phyloP scores from a whole-genome alignment of 176 grass and related monocot genomes.

The Oryza longistaminata region DNA sequence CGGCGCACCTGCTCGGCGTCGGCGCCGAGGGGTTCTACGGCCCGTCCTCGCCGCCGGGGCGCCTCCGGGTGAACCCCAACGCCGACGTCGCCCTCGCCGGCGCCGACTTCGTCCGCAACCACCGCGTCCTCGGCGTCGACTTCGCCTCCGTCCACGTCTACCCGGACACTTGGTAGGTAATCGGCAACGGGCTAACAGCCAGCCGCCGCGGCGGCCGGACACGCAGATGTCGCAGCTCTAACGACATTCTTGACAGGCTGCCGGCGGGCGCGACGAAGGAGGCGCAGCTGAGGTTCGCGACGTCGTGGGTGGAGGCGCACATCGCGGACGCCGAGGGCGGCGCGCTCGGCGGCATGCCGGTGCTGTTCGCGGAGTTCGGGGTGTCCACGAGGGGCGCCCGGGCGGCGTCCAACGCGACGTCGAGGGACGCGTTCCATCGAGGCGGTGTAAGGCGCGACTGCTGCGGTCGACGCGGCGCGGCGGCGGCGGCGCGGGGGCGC shows the following conservation, averaged over 20 bases:
- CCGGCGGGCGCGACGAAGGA: constrained; percentile 33
- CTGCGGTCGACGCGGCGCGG: constrained; percentile 49
- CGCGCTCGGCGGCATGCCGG: constrained; percentile 49
- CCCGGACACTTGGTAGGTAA: constrained; percentile 65
- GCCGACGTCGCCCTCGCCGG: constrained; percentile 45
- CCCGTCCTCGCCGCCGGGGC: constrained; percentile 40
- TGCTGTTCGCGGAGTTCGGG: constrained; percentile 70
- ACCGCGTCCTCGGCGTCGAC: constrained; percentile 59
- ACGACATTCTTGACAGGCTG: constrained; percentile 24
- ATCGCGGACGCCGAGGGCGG: constrained; percentile 50
- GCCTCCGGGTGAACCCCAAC: constrained; percentile 54
- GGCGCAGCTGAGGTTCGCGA: constrained; percentile 40
- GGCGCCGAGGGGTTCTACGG: constrained; percentile 75
- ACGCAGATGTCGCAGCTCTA: too few relatives aligned
- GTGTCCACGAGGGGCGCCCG: constrained; percentile 39
- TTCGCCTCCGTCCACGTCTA: constrained; percentile 75
- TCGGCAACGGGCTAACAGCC: too few relatives aligned
- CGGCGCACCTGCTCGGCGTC: constrained; percentile 56
- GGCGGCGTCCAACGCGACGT: constrained; percentile 45
- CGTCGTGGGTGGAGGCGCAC: constrained; percentile 60
- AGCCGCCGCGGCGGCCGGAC: too few relatives aligned
- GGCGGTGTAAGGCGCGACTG: constrained; percentile 47
- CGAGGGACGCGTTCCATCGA: constrained; percentile 58
- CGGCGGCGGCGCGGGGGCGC: constrained; percentile 53
- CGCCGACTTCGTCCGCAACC: constrained; percentile 72